phyloP scores from a whole-genome alignment of 2,329 filamentous ascomycete genomes.

The Talaromyces sp. region DNA sequence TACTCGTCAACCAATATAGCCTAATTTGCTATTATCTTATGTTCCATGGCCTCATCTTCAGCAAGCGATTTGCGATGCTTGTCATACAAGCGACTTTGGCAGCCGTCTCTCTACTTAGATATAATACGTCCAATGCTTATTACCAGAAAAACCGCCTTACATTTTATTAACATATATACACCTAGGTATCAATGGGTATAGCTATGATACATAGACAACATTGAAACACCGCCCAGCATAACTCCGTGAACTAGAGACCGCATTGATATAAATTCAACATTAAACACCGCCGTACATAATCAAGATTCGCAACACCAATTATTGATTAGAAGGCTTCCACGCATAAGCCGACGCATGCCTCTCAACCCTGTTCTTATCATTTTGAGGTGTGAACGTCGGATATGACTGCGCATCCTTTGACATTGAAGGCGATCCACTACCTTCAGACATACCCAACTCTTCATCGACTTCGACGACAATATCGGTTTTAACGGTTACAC shows the following conservation, averaged over 20 bases:
- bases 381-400: neutral
- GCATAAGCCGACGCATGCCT: conserved; percentile 10
- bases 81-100: no score
- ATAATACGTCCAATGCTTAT: no score
- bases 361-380: neutral
- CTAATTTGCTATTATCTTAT: neutral
- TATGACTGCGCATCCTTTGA: neutral
- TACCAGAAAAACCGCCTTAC: neutral
- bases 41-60: no score
- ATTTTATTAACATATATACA: neutral
- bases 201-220: neutral
- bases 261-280: neutral
- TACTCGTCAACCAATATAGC: neutral
- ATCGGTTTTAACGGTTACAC: conserved; percentile 34
- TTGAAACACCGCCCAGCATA: neutral
- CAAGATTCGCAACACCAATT: neutral
- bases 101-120: no score
- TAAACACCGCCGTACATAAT: neutral
- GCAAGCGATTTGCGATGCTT: no score
- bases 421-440: neutral
- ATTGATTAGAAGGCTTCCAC: neutral
- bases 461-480: conserved; percentile 32
- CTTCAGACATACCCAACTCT: neutral
- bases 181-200: neutral
- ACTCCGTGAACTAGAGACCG: neutral